phyloP scores from a whole-genome alignment of 2,329 filamentous ascomycete species.

The Thermoascus crustaceus region DNA sequence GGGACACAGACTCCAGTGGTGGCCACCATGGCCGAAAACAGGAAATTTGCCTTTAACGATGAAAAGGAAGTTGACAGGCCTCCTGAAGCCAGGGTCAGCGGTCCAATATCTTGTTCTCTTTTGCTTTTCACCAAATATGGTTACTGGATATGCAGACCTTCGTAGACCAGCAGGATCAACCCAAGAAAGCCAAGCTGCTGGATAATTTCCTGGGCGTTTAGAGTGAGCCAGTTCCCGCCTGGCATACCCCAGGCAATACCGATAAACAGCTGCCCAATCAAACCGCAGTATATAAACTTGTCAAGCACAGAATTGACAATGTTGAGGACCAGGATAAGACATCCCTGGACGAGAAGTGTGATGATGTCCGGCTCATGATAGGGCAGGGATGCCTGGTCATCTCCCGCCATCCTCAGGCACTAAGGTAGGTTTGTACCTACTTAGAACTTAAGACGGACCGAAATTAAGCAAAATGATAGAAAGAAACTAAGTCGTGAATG shows the following conservation, averaged over 20 bases:
- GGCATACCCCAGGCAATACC: conserved; percentile 64
- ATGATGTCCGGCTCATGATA: conserved; percentile 58
- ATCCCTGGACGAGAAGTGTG: conserved; percentile 52
- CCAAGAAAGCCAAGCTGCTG: conserved; percentile 65
- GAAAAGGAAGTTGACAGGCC: conserved; percentile 50
- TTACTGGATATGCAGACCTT: conserved; percentile 41
- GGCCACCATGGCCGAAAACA: conserved; percentile 55
- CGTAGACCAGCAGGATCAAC: conserved; percentile 62
- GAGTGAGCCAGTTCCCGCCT: conserved; percentile 52
- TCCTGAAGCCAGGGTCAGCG: conserved; percentile 2
- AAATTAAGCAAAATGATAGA: too few relatives aligned
- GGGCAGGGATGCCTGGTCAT: conserved; percentile 38
- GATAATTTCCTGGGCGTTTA: conserved; percentile 45
- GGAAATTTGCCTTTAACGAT: conserved; percentile 51
- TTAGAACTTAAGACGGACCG: too few relatives aligned
- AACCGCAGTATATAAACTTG: conserved; percentile 56
- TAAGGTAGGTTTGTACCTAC: too few relatives aligned
- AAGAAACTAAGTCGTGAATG: too few relatives aligned
- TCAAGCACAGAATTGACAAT: conserved; percentile 51
- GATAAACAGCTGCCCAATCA: conserved; percentile 63
- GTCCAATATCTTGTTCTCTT: not conserved
- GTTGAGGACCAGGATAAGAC: conserved; percentile 58
- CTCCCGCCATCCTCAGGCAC: too few relatives aligned
- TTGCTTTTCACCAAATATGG: too few relatives aligned
- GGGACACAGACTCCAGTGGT: conserved; percentile 57